Base-by-base conservation (phyloP, 1,284 basidiomycete species). In the Malassezia caprae region DNA sequence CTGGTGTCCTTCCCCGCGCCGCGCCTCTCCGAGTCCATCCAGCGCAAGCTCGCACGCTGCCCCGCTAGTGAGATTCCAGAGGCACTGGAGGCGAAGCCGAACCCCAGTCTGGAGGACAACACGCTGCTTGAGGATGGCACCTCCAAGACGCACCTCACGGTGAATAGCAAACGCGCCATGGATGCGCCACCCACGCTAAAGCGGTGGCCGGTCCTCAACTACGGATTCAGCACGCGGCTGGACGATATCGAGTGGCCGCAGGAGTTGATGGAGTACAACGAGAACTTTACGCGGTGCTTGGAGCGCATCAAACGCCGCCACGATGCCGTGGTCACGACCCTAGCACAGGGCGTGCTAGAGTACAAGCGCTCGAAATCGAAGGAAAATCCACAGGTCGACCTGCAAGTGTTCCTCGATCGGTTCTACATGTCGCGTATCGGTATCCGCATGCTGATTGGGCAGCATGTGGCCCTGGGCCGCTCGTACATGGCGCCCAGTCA, bases 351-450 rank as follows among this genome's bases (percentile, higher is more conserved):
- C 27, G 79, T 83, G 21, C 73, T 82, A 47, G 82, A 83, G 66
- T 82, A 81, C 79, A 83, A 82, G 74, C 76, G 77, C 58, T 76
- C 73, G 27, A 74, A 76, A 49, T 72, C 73, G 56, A 62, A 64
- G 27, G 70, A 74, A 30, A 69, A 74, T 57, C 76, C 90, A 51
- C 88, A 89, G 21, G 81, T 86, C 28, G 88, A 91, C 64, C 87
- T 98, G 49, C 91, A 96, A 75, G 83, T 85, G 23, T 98, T 93
- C 86, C 78, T 98, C 64, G 94, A 98, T 77, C 81, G 94, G 51
- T 98, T 98, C 77, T 96, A 98, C 76, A 84, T 99, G 82, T 88
- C 85, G 24, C 85, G 94, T 48, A 99, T 99, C 60, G 94, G 72
- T 43, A 74, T 74, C 28, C 68, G 72, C 42, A 69, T 74, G 53